Base-by-base conservation (phyloP, 192 early-diverging fungal species). In the Coemansia sp. region DNA sequence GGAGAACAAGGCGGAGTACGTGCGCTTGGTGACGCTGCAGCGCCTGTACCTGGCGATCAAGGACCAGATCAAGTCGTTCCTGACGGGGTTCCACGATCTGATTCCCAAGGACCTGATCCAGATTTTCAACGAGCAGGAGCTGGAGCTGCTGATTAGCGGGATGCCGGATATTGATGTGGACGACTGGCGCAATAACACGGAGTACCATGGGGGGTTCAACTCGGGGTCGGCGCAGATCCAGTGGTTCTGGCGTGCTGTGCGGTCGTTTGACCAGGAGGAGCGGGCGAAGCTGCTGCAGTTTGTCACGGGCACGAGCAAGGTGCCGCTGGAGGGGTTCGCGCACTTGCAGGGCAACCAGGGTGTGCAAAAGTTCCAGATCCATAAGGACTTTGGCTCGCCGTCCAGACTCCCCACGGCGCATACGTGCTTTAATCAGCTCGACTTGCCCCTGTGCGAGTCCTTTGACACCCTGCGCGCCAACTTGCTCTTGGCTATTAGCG, bases 371-470 rank as follows among this genome's bases (percentile, higher is more conserved):
- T 99, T 99, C 89, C 96, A 98, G 84, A 96, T 99, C 72, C 95
- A 98, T 85, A 96, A 95, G 81, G 96, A 97, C 81, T 96, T 94
- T 87, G 77, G 89, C 13, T 91, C 90, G 5, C 85, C 90, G 6
- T 85, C 88, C 39, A 87, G 97, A n/a, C 84, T 99, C 31, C 97
- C 97, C 16, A 94, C 92, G 17, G 97, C 97, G 13, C 97, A 99
- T 76, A 99, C 97, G 50, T 99, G 97, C 77, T 99, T 99, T 83
- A 99, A 99, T 76, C 97, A 99, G 87, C 80, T 99, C 33, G 97
- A 99, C 75, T 72, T 99, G 56, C 97, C 97, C 29, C 84, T 90
- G 64, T 99, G 97, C 66, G 93, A 94, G 64, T 88, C 85, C 37
- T 99, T 97, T 74, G 97, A 99, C 40, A 87, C 88, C 36, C 83